These are phyloP conservation scores for Starmerella stellata DNA, from an alignment of 805 yeast species.

Conservation along the genomic window DNA sequence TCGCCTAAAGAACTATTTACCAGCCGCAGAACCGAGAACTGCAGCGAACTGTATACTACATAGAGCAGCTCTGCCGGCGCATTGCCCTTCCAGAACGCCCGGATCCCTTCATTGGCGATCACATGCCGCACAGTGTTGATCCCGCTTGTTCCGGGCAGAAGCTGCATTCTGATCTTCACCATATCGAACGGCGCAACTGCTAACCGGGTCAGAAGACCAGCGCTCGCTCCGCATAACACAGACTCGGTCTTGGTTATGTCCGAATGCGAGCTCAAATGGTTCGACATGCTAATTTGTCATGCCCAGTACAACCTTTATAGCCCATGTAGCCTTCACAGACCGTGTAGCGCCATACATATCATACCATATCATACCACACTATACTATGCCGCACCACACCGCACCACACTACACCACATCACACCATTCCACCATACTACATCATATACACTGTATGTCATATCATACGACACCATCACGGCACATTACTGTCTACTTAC, in stretches of 20 bases:
- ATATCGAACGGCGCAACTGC: slow-evolving; percentile 65
- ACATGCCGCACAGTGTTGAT: slow-evolving; percentile 27
- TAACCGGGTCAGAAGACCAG: slow-evolving; percentile 48
- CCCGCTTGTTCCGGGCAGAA: slow-evolving; percentile 25
- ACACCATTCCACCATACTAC: too few species aligned
- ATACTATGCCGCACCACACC: too few species aligned
- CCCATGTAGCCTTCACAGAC: too few species aligned
- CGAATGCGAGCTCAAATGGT: slow-evolving; percentile 26
- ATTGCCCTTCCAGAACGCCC: slow-evolving; percentile 90
- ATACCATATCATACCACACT: too few species aligned
- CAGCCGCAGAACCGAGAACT: slow-evolving; percentile 54
- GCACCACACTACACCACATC: too few species aligned
- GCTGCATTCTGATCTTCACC: slow-evolving; percentile 55
- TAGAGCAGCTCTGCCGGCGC: slow-evolving; percentile 81
- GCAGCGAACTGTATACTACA: slow-evolving; percentile 65
- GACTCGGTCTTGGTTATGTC: slow-evolving; percentile 37
- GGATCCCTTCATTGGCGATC: slow-evolving; percentile 43
- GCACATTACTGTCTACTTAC: too few species aligned
- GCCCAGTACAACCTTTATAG: too few species aligned
- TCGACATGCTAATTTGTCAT: slow-evolving; percentile 1
- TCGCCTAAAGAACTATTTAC: slow-evolving; percentile 26
- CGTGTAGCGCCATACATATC: not conserved
- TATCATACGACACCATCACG: too few species aligned
- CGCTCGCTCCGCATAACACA: slow-evolving; percentile 47
- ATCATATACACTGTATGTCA: too few species aligned